These are phyloP conservation scores for Erythrobasidium hasegawianum DNA, from an alignment of 1,284 basidiomycete genomes.

Conservation along the genomic window DNA sequence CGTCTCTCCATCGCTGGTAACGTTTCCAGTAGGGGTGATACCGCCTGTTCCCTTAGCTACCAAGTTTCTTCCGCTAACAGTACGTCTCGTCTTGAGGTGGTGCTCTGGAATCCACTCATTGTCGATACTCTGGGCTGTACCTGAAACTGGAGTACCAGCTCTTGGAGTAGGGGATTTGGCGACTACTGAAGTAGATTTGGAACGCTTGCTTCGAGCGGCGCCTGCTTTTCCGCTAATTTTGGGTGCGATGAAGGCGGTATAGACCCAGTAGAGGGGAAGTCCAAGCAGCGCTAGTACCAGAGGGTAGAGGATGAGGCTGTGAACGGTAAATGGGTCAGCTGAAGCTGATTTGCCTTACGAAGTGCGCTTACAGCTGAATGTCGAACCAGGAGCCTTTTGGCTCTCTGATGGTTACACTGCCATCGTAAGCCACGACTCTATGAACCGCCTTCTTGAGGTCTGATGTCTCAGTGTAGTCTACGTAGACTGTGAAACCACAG, in stretches of 20 bases:
- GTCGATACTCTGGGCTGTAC: conserved; percentile 17
- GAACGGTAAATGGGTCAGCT: background rate
- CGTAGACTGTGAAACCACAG: conserved; percentile 41
- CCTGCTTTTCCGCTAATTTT: conserved; percentile 13
- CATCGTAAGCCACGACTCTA: conserved; percentile 38
- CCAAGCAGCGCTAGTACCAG: conserved; percentile 34
- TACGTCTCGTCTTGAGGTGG: conserved; percentile 33
- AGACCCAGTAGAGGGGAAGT: conserved; percentile 36
- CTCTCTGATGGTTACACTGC: conserved; percentile 38
- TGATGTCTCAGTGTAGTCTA: conserved; percentile 37
- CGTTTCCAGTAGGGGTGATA: conserved; percentile 12
- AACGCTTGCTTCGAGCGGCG: conserved; percentile 7
- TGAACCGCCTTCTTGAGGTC: conserved; percentile 33
- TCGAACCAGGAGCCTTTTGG: conserved; percentile 41
- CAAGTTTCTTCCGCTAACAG: conserved; percentile 28
- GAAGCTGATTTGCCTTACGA: background rate
- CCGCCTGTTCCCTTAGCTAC: conserved; percentile 30
- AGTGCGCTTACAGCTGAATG: conserved; percentile 37
- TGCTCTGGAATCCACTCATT: conserved; percentile 41
- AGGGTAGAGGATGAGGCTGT: conserved; percentile 39
- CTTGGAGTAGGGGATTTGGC: conserved; percentile 14
- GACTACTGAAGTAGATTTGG: conserved; percentile 15
- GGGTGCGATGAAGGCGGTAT: conserved; percentile 36
- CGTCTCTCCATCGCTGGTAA: conserved; percentile 27
- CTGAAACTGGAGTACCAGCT: conserved; percentile 16